Conservation (phyloP, 176 grass and related monocot species). For the Sorghum bicolor region DNA sequence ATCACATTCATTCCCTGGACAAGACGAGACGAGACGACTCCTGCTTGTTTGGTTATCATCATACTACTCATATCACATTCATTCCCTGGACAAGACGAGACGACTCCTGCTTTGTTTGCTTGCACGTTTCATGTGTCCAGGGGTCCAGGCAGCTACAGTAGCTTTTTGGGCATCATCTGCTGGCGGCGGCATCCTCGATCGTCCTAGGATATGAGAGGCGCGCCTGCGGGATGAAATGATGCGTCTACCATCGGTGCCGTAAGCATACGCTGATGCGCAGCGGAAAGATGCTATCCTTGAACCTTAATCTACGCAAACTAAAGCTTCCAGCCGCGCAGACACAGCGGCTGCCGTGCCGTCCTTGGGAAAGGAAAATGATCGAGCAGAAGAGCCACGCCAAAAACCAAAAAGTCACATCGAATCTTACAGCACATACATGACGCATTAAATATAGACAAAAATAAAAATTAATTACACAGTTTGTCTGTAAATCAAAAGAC, state of each 20-base stretch:
- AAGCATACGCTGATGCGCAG: background rate
- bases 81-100: background rate
- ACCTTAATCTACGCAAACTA: conserved; percentile 31
- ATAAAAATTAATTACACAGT: too few species aligned
- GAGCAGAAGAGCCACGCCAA: too few species aligned
- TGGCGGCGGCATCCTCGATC: background rate
- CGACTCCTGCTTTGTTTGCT: background rate
- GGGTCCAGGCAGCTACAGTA: too few species aligned
- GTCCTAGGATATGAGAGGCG: conserved; percentile 8
- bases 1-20: background rate
- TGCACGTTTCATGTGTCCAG: background rate
- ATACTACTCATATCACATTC: background rate
- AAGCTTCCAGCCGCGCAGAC: background rate
- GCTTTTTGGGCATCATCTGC: background rate
- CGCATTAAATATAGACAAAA: too few species aligned
- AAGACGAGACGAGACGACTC: background rate
- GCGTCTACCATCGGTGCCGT: background rate
- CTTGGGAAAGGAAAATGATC: too few species aligned
- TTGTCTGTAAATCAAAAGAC: too few species aligned
- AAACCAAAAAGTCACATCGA: too few species aligned
- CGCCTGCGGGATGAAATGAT: background rate
- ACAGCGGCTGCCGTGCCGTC: too few species aligned
- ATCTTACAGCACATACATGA: too few species aligned
- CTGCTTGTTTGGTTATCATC: background rate
- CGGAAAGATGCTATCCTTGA: conserved; percentile 28